Conservation (phyloP, 441 rosid genomes). For the Biscutella auriculata region DNA sequence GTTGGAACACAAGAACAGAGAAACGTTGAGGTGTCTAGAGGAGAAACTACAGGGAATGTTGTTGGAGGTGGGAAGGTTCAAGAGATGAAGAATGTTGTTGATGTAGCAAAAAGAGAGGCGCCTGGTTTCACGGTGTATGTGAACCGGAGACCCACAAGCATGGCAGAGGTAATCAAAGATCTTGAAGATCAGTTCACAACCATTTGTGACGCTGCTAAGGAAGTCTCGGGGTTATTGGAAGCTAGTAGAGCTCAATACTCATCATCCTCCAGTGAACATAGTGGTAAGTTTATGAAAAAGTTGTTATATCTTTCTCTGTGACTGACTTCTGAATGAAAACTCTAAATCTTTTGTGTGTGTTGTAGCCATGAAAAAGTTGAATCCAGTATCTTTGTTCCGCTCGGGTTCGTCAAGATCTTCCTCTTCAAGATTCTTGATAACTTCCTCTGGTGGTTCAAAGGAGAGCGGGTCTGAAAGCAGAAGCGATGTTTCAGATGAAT, state of each 20-base stretch:
- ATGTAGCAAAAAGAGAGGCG: no score
- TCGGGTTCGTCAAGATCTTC: constrained; percentile 88
- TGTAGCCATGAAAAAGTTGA: constrained; percentile 80
- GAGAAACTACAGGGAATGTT: constrained; percentile 40
- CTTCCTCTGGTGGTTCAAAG: constrained; percentile 41
- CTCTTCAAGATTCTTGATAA: constrained; percentile 69
- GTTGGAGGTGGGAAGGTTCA: constrained; percentile 38
- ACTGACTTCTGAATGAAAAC: background rate
- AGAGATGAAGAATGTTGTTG: constrained; percentile 39
- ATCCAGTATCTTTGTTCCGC: constrained; percentile 88
- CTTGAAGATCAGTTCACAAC: constrained; percentile 69
- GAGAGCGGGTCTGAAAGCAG: constrained; percentile 62
- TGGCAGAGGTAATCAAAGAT: constrained; percentile 88
- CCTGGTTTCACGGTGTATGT: constrained; percentile 90
- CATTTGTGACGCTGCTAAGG: constrained; percentile 60
- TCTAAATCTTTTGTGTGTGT: background rate
- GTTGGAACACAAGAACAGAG: constrained; percentile 33
- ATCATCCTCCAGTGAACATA: constrained; percentile 45
- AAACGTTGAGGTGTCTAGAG: constrained; percentile 35
- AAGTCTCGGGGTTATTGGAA: constrained; percentile 69
- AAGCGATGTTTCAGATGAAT: constrained; percentile 65
- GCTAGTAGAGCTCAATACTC: constrained; percentile 63
- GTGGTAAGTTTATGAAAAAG: constrained; percentile 38
- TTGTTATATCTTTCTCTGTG: background rate
- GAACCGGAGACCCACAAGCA: constrained; percentile 81